These are phyloP conservation scores for Nemania sp. DNA, from an alignment of 2,329 filamentous ascomycete species.

Conservation along the genomic window DNA sequence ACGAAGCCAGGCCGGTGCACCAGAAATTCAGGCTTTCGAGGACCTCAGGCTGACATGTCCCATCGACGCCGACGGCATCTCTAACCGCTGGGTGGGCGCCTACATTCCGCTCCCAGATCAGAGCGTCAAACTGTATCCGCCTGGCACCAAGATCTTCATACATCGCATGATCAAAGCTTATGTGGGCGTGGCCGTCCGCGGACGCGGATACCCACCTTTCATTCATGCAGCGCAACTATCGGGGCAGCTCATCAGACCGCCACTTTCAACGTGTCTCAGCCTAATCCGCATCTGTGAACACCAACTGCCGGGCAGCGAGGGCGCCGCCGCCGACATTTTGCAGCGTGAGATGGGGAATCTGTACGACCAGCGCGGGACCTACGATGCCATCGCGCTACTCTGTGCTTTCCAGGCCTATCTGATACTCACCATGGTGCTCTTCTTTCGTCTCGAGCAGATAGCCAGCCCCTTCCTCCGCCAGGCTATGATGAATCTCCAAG, in stretches of 20 bases:
- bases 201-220: slow-evolving; percentile 48
- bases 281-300: slow-evolving; percentile 46
- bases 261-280: slow-evolving; percentile 47
- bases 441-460: slow-evolving; percentile 43
- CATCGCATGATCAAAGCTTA: slow-evolving; percentile 50
- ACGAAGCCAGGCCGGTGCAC: not conserved
- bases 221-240: slow-evolving; percentile 46
- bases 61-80: slow-evolving; percentile 51
- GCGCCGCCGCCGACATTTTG: slow-evolving; percentile 40
- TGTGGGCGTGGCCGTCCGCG: slow-evolving; percentile 41
- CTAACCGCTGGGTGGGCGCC: slow-evolving; percentile 52
- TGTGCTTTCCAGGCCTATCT: slow-evolving; percentile 57
- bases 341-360: slow-evolving; percentile 49
- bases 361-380: slow-evolving; percentile 34
- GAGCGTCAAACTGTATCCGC: slow-evolving; percentile 46
- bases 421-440: slow-evolving; percentile 54
- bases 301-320: slow-evolving; percentile 40
- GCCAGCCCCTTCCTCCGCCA: slow-evolving; percentile 42
- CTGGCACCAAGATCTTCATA: slow-evolving; percentile 44
- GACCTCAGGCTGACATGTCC: slow-evolving; percentile 46
- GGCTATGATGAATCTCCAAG: slow-evolving; percentile 54
- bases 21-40: slow-evolving; percentile 40
- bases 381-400: slow-evolving; percentile 42
- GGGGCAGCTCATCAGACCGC: slow-evolving; percentile 30
- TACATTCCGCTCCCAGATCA: slow-evolving; percentile 51